A percentile compares a stretch with the other conserved stretches of the same genome.
Conservation (phyloP, 495 filamentous ascomycete species). For the Annulohypoxylon nitens region DNA sequence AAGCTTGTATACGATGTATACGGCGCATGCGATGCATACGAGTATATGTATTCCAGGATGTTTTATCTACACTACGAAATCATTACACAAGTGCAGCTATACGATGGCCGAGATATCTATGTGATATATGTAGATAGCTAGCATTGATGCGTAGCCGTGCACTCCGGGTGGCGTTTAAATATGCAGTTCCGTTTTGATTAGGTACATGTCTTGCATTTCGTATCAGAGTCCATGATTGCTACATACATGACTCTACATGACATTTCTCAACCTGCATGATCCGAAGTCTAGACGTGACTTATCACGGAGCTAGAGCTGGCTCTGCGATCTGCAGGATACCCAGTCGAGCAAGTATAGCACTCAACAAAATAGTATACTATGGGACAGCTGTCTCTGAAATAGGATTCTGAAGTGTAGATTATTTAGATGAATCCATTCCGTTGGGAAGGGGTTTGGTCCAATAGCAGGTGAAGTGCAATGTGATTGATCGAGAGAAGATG, state of each 20-base stretch:
- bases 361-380: slow-evolving; percentile 20
- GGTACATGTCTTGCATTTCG: slow-evolving; percentile 22
- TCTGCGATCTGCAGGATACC: slow-evolving; percentile 8
- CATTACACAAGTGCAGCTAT: background rate
- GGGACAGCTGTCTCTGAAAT: slow-evolving; percentile 5
- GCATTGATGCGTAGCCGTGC: background rate
- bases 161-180: slow-evolving; percentile 2
- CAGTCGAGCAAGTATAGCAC: slow-evolving; percentile 13
- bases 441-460: slow-evolving; percentile 22
- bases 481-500: background rate
- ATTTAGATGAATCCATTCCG: slow-evolving; percentile 25
- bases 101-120: background rate
- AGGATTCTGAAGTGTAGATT: slow-evolving; percentile 1
- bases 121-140: background rate
- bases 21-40: no score
- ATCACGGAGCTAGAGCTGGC: background rate
- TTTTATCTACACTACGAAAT: slow-evolving; percentile 1
- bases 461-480: background rate
- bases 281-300: background rate
- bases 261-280: slow-evolving; percentile 20
- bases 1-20: slow-evolving; percentile 6
- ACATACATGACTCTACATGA: slow-evolving; percentile 1
- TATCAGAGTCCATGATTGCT: slow-evolving; percentile 14
- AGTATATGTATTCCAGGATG: background rate
- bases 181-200: slow-evolving; percentile 8